phyloP scores from a whole-genome alignment of 805 yeast genomes.

The Pichia occidentalis region DNA sequence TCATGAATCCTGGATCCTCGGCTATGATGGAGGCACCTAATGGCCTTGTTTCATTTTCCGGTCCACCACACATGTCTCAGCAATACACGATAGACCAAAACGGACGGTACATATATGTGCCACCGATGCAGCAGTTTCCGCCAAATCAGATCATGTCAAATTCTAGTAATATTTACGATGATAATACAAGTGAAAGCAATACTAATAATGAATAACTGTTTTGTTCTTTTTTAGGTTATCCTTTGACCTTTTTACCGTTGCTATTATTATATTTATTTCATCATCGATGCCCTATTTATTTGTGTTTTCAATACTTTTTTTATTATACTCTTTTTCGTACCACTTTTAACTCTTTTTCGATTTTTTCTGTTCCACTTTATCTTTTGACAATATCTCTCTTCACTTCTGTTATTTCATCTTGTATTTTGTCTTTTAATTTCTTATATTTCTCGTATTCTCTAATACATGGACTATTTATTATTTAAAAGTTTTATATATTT shows the following conservation, averaged over 20 bases:
- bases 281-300: no score
- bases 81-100: slow-evolving; percentile 24
- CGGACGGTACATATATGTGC: slow-evolving; percentile 25
- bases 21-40: not conserved
- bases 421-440: slow-evolving; percentile 5
- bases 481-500: no score
- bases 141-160: slow-evolving; percentile 14
- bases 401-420: slow-evolving; percentile 4
- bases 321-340: no score
- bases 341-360: no score
- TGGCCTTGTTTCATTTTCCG: slow-evolving; percentile 6
- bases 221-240: no score
- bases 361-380: not conserved
- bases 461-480: no score
- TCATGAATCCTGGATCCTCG: not conserved
- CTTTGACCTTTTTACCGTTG: no score
- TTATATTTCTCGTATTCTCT: not conserved
- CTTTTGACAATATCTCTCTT: slow-evolving; percentile 3
- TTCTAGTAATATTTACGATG: not conserved
- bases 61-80: slow-evolving; percentile 12
- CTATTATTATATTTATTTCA: no score
- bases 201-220: no score
- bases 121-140: slow-evolving; percentile 21
- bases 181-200: no score
- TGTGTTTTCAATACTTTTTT: no score